phyloP scores from a whole-genome alignment of 78 protist genomes.

The Speleostelium caveatum region DNA sequence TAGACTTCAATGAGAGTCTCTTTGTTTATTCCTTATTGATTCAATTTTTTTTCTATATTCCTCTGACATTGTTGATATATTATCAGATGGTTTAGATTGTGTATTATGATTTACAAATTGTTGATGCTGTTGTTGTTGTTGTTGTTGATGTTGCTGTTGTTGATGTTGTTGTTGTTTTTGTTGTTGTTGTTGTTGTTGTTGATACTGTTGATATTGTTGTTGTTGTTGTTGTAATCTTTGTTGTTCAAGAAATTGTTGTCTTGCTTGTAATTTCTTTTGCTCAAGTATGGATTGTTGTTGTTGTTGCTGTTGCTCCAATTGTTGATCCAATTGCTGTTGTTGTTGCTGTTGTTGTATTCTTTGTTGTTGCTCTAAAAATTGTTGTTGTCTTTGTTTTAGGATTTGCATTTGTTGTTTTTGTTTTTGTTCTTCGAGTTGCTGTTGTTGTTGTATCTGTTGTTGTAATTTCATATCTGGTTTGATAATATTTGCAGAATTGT shows the following conservation, averaged over 20 bases:
- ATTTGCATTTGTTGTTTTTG: constrained; percentile 3
- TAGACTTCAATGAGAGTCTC: no score
- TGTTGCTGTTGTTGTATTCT: constrained; percentile 4
- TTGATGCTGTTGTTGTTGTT: constrained; percentile 11
- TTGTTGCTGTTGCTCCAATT: constrained; percentile 3
- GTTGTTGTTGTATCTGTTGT: constrained; percentile 1
- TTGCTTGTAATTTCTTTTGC: neutral
- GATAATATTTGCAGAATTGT: neutral
- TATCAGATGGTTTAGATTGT: neutral
- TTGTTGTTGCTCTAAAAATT: constrained; percentile 24
- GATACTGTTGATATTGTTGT: no score
- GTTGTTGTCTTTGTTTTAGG: constrained; percentile 1
- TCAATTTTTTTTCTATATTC: no score
- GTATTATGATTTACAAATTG: no score
- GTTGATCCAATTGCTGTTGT: neutral
- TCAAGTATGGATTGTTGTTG: neutral
- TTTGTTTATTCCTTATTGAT: no score
- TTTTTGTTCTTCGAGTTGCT: neutral
- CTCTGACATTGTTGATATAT: neutral
- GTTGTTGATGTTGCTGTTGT: neutral
- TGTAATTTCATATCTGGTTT: neutral
- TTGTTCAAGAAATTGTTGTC: neutral
- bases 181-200: no score
- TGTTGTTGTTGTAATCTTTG: neutral
- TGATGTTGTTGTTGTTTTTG: no score